A percentile compares a stretch with the other conserved stretches of the same genome.
Conservation (phyloP, 805 yeast genomes). For the Spathaspora boniae region DNA sequence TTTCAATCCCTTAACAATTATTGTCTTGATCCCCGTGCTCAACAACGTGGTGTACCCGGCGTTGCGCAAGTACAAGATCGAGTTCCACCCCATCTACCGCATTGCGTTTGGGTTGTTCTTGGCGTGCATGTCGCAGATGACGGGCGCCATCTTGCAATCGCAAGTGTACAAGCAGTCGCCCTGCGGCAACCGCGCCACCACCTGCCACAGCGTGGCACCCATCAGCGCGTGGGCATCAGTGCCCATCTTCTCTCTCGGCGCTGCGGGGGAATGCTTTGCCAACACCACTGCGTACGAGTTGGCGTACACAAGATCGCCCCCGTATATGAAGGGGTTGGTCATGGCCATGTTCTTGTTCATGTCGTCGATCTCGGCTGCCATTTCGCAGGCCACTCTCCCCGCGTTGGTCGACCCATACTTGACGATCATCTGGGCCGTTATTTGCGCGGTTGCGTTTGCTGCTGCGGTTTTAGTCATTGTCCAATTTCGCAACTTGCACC, state of each 20-base stretch:
- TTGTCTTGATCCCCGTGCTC: slow-evolving; percentile 48
- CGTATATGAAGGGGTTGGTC: slow-evolving; percentile 48
- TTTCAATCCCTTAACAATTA: slow-evolving; percentile 55
- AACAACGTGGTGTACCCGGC: slow-evolving; percentile 47
- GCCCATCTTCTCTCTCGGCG: slow-evolving; percentile 37
- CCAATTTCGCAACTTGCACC: slow-evolving; percentile 37
- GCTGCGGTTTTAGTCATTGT: slow-evolving; percentile 28
- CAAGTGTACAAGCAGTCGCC: slow-evolving; percentile 47
- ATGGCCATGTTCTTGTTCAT: slow-evolving; percentile 44
- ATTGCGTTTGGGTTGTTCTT: slow-evolving; percentile 46
- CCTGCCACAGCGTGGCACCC: slow-evolving; percentile 32
- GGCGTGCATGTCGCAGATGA: slow-evolving; percentile 45
- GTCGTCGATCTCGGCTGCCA: slow-evolving; percentile 47
- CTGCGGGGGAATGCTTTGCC: slow-evolving; percentile 53
- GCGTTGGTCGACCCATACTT: slow-evolving; percentile 40
- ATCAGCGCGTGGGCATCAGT: slow-evolving; percentile 28
- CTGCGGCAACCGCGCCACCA: slow-evolving; percentile 45
- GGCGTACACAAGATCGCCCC: slow-evolving; percentile 52
- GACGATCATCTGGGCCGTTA: slow-evolving; percentile 38
- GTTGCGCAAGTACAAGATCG: slow-evolving; percentile 39
- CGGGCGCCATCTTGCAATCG: slow-evolving; percentile 50
- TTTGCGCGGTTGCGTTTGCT: slow-evolving; percentile 33
- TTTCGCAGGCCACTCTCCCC: slow-evolving; percentile 41
- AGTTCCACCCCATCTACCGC: slow-evolving; percentile 41
- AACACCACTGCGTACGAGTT: slow-evolving; percentile 50